Percentiles rank a stretch among this genome's conserved stretches.
These are phyloP conservation scores for Candida quercuum DNA, from an alignment of 805 yeast species.

Conservation along the genomic window DNA sequence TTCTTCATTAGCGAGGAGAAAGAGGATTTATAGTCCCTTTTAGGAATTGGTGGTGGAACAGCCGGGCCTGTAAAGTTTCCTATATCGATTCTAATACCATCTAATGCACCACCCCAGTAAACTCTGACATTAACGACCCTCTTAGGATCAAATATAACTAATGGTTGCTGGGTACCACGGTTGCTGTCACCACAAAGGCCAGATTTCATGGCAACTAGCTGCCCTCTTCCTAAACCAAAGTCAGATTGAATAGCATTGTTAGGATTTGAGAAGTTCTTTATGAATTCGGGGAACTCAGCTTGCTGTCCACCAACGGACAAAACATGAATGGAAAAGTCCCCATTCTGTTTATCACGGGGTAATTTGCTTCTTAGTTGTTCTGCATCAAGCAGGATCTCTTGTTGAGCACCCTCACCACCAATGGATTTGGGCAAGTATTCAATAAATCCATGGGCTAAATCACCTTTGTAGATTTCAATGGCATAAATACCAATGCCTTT, in stretches of 20 bases:
- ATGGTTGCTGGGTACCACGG: conserved; percentile 21
- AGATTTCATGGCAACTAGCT: conserved; percentile 34
- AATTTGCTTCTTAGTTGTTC: conserved; percentile 35
- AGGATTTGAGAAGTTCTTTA: conserved; percentile 12
- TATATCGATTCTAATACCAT: conserved; percentile 60
- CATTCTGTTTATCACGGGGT: conserved; percentile 28
- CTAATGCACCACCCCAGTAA: conserved; percentile 72
- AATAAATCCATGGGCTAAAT: conserved; percentile 41
- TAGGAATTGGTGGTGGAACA: conserved; percentile 42
- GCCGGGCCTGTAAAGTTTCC: conserved; percentile 9
- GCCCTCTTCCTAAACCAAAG: conserved; percentile 38
- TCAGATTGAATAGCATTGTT: conserved; percentile 23
- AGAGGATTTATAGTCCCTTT: conserved; percentile 36
- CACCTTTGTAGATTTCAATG: conserved; percentile 47
- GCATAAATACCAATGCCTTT: no score
- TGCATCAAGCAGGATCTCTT: conserved; percentile 43
- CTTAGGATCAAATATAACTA: conserved; percentile 31
- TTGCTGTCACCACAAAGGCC: conserved; percentile 25
- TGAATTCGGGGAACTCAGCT: conserved; percentile 44
- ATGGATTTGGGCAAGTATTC: conserved; percentile 54
- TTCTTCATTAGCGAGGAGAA: conserved; percentile 22
- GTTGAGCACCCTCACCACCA: conserved; percentile 60
- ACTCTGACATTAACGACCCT: conserved; percentile 51
- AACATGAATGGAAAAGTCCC: conserved; percentile 43
- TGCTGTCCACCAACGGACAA: conserved; percentile 60